A percentile compares a stretch with the other conserved stretches of the same genome.
Conservation (phyloP, 108 stramenopile species). For the Schizochytrium sp. region DNA sequence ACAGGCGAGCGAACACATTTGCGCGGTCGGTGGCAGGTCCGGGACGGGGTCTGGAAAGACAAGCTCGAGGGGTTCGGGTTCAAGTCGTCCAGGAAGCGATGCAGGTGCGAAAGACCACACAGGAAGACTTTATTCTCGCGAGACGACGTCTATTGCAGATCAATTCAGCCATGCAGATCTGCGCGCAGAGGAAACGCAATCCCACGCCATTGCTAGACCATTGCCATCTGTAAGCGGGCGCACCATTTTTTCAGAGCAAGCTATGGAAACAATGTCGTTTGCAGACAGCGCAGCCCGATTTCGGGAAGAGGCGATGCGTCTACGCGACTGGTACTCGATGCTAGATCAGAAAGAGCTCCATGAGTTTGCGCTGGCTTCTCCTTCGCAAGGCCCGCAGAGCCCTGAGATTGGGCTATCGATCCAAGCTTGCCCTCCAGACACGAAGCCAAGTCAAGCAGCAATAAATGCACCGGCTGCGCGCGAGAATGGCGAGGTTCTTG, state of each 20-base stretch:
- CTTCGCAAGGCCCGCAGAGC: neutral
- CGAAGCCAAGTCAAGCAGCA: too few species aligned
- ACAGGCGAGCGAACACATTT: neutral
- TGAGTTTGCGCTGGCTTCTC: neutral
- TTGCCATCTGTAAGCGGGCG: neutral
- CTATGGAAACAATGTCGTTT: neutral
- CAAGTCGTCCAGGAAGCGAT: too few species aligned
- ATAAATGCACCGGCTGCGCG: too few species aligned
- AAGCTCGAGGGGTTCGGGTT: too few species aligned
- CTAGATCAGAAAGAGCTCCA: neutral
- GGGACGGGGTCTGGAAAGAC: too few species aligned
- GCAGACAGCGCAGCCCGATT: neutral
- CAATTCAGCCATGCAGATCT: neutral
- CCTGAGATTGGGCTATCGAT: too few species aligned
- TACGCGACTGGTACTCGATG: neutral
- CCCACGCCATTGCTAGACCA: neutral
- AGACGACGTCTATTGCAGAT: neutral
- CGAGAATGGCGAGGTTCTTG: too few species aligned
- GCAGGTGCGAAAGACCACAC: too few species aligned
- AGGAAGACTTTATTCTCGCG: neutral
- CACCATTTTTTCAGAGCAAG: neutral
- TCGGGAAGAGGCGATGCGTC: neutral
- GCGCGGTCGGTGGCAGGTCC: neutral
- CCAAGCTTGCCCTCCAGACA: too few species aligned
- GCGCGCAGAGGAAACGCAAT: neutral